Conservation (phyloP, 139 green algal genomes). For the Volvox africanus region DNA sequence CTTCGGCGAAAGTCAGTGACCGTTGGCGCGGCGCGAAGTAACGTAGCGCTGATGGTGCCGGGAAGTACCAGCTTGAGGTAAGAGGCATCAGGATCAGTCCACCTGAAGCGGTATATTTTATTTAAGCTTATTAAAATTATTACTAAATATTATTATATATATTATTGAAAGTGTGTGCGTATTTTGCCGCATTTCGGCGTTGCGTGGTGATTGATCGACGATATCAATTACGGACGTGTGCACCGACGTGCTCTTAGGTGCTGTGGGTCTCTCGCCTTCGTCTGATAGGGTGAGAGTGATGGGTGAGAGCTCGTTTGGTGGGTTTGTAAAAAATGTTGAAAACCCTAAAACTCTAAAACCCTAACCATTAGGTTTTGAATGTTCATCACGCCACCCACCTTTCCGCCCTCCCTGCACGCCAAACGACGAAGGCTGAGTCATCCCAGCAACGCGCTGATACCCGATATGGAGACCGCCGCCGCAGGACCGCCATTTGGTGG, state of each 20-base stretch:
- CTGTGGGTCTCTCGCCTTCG: no score
- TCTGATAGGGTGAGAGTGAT: no score
- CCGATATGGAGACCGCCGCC: neutral
- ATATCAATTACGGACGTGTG: no score
- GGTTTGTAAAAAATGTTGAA: no score
- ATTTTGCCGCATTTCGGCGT: neutral
- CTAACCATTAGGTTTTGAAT: no score
- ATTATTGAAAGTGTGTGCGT: neutral
- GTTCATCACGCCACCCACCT: no score
- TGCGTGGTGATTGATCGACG: no score
- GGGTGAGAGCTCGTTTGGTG: no score
- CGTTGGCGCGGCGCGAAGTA: neutral
- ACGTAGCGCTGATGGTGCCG: neutral
- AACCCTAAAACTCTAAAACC: no score
- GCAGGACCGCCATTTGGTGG: neutral
- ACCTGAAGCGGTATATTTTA: neutral
- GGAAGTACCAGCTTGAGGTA: neutral
- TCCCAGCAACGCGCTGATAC: no score
- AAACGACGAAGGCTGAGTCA: neutral
- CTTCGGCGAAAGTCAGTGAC: constrained; percentile 2
- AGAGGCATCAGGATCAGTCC: neutral
- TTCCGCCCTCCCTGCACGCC: neutral
- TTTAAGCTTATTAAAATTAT: neutral
- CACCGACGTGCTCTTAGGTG: no score
- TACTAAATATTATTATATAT: neutral